Evolutionary conservation across 106 monocot species (phyloP), one percentile per base, ranked within the genome.

Genomic region (Acorus calamus): DNA sequence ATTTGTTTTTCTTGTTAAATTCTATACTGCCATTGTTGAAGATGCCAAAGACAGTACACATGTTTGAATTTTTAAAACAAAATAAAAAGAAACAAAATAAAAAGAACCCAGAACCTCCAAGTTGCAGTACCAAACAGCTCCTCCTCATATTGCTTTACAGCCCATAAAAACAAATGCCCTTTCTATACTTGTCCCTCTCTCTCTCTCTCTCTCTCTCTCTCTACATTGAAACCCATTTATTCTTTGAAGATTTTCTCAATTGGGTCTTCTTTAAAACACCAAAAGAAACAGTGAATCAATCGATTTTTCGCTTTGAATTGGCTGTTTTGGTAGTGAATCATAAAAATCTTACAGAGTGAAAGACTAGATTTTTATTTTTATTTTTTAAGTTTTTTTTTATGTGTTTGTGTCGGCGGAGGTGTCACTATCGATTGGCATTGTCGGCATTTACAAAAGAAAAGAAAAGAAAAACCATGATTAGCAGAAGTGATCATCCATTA

Each of bases 81-180:
- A 55, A 8, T 2, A 56, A 46, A 4, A 3, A 44, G n/a, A 62
- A 49, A 12, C 13, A 9, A 49, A 47, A n/a, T n/a, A 57, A 63
- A 46, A 52, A 69, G 48, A 8, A 45, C 56, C 3, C 54, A 14
- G 41, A 63, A 71, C 48, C 57, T 58, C 59, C 68, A 73, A 73
- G 52, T 69, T 64, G 68, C 64, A 69, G 78, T 53, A 55, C 53
- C 69, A 49, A 59, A 67, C 60, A 77, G 66, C 44, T 43, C 60
- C 44, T 71, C 67, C 41, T 41, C 57, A 67, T 28, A 28, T 68
- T 69, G 72, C 80, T 81, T 81, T 81, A 81, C 80, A 81, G 80
- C 76, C 53, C 68, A 76, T 63, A 68, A 69, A 28, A 76, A 14
- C 63, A 68, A 56, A 63, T 57, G 5, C 56, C 49, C 62, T 53